These are phyloP conservation scores for Globisporangium radiosum DNA, from an alignment of 352 stramenopile genomes.

Conservation along the genomic window DNA sequence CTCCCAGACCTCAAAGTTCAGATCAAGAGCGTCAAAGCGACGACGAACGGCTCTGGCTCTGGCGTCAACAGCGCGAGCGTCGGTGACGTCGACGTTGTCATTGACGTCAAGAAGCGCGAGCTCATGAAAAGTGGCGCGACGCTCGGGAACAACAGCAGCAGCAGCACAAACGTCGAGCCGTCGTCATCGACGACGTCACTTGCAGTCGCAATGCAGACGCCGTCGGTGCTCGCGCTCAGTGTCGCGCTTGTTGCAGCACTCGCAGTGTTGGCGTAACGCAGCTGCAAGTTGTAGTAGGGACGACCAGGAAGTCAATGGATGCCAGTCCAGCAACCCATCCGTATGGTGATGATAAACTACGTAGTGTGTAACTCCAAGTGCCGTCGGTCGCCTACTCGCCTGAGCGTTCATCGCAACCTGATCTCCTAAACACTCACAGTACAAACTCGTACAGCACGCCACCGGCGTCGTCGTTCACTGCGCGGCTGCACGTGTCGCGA, in stretches of 20 bases:
- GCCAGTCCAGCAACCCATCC: neutral
- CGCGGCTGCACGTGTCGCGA: neutral
- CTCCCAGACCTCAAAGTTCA: conserved; percentile 21
- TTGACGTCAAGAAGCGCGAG: conserved; percentile 40
- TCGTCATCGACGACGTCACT: neutral
- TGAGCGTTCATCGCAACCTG: neutral
- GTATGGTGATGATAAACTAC: neutral
- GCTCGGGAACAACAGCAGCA: neutral
- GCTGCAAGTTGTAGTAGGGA: no score
- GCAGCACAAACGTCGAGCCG: conserved; percentile 5
- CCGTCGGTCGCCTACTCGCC: neutral
- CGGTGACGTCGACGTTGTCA: conserved; percentile 26
- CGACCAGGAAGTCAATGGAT: no score
- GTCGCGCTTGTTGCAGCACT: conserved; percentile 6
- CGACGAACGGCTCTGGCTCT: conserved; percentile 1
- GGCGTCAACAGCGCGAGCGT: neutral
- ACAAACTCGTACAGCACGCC: conserved; percentile 65
- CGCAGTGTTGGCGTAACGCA: conserved; percentile 1
- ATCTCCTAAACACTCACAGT: conserved; percentile 18
- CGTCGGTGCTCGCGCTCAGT: conserved; percentile 3
- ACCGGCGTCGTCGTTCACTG: conserved; percentile 6
- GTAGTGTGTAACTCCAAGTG: neutral
- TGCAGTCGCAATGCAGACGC: neutral
- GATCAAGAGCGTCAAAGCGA: conserved; percentile 13
- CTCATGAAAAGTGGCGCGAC: conserved; percentile 20